A percentile compares a stretch with the other conserved stretches of the same genome.
Conservation (phyloP, 1,284 basidiomycete species). For the Irpex sp. region DNA sequence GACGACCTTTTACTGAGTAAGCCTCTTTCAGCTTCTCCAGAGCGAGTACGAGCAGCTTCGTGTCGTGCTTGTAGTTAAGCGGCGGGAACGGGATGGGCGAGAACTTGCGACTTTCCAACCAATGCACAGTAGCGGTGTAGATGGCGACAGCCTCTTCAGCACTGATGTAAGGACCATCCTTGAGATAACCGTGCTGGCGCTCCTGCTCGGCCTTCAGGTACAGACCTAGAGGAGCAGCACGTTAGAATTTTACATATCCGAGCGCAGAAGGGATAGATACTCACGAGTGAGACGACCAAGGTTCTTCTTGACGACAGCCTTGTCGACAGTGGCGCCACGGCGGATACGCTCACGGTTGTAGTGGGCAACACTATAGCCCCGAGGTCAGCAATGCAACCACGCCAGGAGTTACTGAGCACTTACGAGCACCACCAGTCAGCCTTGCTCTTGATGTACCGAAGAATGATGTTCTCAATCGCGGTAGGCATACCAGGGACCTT, state of each 20-base stretch:
- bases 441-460: conserved; percentile 99
- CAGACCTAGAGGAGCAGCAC: conserved; percentile 45
- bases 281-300: conserved; percentile 82
- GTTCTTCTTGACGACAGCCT: conserved; percentile 98
- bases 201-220: conserved; percentile 98
- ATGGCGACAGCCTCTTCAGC: conserved; percentile 97
- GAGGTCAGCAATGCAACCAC: not conserved
- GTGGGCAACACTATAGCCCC: conserved; percentile 66
- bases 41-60: conserved; percentile 90
- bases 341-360: conserved; percentile 94
- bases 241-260: not conserved
- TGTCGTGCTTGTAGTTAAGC: conserved; percentile 96
- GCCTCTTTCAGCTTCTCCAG: conserved; percentile 97
- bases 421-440: conserved; percentile 98
- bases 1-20: conserved; percentile 94
- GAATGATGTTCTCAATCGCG: conserved; percentile 98
- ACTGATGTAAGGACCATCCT: conserved; percentile 96
- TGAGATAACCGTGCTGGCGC: conserved; percentile 93
- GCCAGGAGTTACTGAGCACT: conserved; percentile 30
- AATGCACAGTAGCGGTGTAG: conserved; percentile 96
- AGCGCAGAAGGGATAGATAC: conserved; percentile 16
- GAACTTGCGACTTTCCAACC: conserved; percentile 95
- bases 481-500: conserved; percentile 98
- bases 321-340: conserved; percentile 97
- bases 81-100: conserved; percentile 98